These are phyloP conservation scores for Thelonectria blattea DNA, from an alignment of 2,329 filamentous ascomycete species.

Conservation along the genomic window DNA sequence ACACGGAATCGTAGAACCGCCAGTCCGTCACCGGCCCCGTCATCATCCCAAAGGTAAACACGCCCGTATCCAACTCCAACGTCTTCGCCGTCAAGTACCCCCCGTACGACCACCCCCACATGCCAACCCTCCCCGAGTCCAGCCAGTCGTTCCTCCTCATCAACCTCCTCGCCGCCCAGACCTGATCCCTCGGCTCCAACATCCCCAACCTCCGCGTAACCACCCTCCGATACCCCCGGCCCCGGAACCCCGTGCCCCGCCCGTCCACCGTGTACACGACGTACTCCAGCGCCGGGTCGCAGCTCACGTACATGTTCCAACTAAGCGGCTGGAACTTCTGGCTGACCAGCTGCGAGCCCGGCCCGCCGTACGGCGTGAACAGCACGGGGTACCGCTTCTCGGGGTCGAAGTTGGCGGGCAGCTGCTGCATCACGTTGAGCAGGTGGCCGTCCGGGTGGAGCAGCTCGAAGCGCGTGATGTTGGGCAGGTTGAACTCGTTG, in stretches of 20 bases:
- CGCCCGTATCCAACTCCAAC: conserved; percentile 64
- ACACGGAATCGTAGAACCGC: conserved; percentile 75
- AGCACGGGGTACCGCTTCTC: conserved; percentile 69
- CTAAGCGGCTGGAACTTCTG: conserved; percentile 62
- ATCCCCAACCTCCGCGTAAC: conserved; percentile 66
- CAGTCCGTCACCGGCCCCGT: conserved; percentile 72
- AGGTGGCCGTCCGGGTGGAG: conserved; percentile 65
- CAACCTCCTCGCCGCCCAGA: conserved; percentile 68
- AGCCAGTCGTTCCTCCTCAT: conserved; percentile 57
- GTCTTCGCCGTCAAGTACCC: conserved; percentile 72
- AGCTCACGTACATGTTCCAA: conserved; percentile 69
- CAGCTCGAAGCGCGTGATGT: conserved; percentile 68
- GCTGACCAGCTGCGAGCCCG: conserved; percentile 65
- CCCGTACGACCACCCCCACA: conserved; percentile 74
- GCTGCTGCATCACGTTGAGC: conserved; percentile 68
- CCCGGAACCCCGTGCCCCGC: conserved; percentile 69
- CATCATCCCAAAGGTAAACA: conserved; percentile 67
- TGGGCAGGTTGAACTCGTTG: conserved; percentile 65
- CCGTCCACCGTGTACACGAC: conserved; percentile 73
- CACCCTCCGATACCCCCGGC: conserved; percentile 64
- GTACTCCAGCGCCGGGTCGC: conserved; percentile 71
- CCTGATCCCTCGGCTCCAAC: conserved; percentile 69
- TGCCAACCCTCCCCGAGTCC: conserved; percentile 64
- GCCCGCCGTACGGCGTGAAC: conserved; percentile 72
- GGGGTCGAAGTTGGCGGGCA: conserved; percentile 69